Base-by-base conservation (phyloP, 2,329 filamentous ascomycete species). In the Podosphaera fusca region DNA sequence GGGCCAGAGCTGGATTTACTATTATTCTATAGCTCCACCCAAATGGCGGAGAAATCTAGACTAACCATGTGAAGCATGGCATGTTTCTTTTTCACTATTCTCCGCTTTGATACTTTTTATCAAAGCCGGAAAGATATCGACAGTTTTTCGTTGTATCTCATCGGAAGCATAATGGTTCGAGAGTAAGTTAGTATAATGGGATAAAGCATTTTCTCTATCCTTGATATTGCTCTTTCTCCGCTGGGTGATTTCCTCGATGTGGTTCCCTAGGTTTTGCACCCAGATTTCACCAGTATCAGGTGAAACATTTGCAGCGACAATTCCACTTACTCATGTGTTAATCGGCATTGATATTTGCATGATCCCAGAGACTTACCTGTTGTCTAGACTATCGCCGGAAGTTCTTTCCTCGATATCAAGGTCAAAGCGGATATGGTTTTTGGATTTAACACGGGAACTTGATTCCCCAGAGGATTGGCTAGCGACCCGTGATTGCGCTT, bases 181-280 rank as follows among this genome's bases (percentile, higher is more conserved):
- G 55, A 84, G 69, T 52, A 81, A 73, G 57, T 78, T 74, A 55
- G 74, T 74, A 66, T 81, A 84, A 4, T 71, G 70, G 40, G 71
- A 70, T 56, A 85, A 70, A 42, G 73, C 73, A 51, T 78, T 73
- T 63, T 84, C 80, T 57, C 83, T 74, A 34, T 80, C 79, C 58
- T 80, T 75, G 9, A 74, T 75, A 60, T 75, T 83, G 66, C 78
- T 82, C 61, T 80, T 75, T 71, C 85, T 86, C 61, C 81, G 75
- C 63, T 85, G 80, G 57, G 79, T 72, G 46, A 86, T 77, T 62
- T 82, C 77, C 56, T 81, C 74, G 56, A 85, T 77, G 50, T 76
- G 74, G 60, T 78, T 74, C 34, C 69, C 67, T 33, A 86, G 70
- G 59, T 80, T 75, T 46, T 75, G 67, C 56, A 75, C 74, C 79